A percentile compares a stretch with the other conserved stretches of the same genome.
Conservation (phyloP, 2,329 filamentous ascomycete species). For the Phyllosticta capitalensis region DNA sequence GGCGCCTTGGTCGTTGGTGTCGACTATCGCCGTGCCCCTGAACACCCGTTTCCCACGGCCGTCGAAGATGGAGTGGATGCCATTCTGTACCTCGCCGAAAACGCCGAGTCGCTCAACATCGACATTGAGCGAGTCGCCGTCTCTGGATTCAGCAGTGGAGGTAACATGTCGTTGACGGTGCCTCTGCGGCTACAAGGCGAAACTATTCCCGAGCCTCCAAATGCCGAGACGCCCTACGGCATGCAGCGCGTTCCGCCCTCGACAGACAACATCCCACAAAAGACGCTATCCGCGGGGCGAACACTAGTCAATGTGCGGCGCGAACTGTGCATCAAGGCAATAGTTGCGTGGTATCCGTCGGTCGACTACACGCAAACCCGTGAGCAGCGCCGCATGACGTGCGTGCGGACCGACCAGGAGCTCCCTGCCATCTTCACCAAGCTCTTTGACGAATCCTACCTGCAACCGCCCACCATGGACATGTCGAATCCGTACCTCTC, state of each 20-base stretch:
- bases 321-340: conserved; percentile 43
- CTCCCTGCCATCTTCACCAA: conserved; percentile 42
- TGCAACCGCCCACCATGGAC: conserved; percentile 38
- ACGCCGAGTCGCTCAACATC: conserved; percentile 47
- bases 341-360: conserved; percentile 54
- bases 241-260: conserved; percentile 3
- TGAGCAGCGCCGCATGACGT: conserved; percentile 47
- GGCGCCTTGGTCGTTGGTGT: conserved; percentile 52
- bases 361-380: conserved; percentile 54
- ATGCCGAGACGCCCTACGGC: conserved; percentile 14
- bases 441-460: conserved; percentile 43
- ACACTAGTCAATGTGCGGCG: conserved; percentile 7
- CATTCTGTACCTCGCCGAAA: conserved; percentile 46
- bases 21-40: conserved; percentile 52
- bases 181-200: conserved; percentile 48
- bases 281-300: conserved; percentile 5
- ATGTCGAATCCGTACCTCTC: conserved; percentile 50
- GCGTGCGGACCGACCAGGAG: conserved; percentile 42
- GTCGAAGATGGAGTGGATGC: conserved; percentile 57
- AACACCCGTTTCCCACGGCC: conserved; percentile 52
- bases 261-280: conserved; percentile 8
- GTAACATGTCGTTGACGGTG: conserved; percentile 53
- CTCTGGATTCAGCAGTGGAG: conserved; percentile 54
- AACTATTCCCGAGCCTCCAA: conserved; percentile 20
- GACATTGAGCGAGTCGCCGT: conserved; percentile 49